Percentiles rank a stretch among this genome's conserved stretches.
Evolutionary conservation across 2,329 filamentous ascomycete genomes (phyloP).

Genomic region (Penicillium sp.): DNA sequence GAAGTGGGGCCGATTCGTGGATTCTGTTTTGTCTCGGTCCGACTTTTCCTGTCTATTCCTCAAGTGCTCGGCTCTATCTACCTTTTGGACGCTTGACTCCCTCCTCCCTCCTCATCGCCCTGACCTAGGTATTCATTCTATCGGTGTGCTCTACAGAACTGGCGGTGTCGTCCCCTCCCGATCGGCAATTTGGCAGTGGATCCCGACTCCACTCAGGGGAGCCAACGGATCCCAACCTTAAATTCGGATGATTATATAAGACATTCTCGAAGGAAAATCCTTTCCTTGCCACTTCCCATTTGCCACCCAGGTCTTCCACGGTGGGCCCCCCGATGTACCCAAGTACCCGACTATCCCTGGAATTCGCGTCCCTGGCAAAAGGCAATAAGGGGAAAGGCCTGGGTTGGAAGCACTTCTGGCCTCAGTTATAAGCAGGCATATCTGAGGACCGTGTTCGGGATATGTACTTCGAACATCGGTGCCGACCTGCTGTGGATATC

Average conservation of each 20-base stretch:
- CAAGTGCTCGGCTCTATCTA: too few species aligned
- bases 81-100: too few species aligned
- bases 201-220: background rate
- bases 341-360: background rate
- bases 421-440: background rate
- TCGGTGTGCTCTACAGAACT: background rate
- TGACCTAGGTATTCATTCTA: too few species aligned
- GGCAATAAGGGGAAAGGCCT: slow-evolving; percentile 8
- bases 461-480: background rate
- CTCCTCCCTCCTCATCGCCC: too few species aligned
- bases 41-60: too few species aligned
- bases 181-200: background rate
- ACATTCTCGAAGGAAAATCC: background rate
- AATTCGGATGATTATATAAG: background rate
- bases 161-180: background rate
- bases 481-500: background rate
- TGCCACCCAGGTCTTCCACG: background rate
- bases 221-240: background rate
- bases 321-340: background rate
- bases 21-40: too few species aligned
- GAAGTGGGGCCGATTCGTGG: too few species aligned
- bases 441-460: background rate
- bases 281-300: background rate
- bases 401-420: slow-evolving; percentile 2
- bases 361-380: background rate